Conservation (phyloP, 2,329 filamentous ascomycete species). For the Cryphonectria nitschkei region DNA sequence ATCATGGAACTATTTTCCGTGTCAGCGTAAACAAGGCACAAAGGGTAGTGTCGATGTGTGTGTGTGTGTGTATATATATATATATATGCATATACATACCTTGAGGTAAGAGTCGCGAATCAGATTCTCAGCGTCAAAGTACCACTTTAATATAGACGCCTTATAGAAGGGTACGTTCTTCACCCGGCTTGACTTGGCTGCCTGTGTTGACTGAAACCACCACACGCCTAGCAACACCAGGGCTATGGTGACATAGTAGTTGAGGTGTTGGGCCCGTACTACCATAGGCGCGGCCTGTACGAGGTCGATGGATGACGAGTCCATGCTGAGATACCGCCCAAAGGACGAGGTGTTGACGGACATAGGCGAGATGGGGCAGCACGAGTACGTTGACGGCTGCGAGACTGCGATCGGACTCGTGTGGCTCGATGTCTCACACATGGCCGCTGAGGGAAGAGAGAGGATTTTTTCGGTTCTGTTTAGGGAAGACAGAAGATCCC, state of each 20-base stretch:
- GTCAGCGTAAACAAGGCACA: background rate
- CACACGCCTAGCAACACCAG: conserved; percentile 43
- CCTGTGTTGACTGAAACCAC: conserved; percentile 40
- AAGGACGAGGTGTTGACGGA: conserved; percentile 32
- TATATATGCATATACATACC: conserved; percentile 35
- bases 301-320: conserved; percentile 31
- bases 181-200: conserved; percentile 39
- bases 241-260: conserved; percentile 47
- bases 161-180: conserved; percentile 50
- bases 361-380: conserved; percentile 28
- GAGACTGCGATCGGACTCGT: conserved; percentile 26
- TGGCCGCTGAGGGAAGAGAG: conserved; percentile 6
- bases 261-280: conserved; percentile 38
- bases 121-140: conserved; percentile 52
- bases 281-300: conserved; percentile 36
- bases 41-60: background rate
- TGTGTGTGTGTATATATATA: background rate
- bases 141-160: conserved; percentile 53
- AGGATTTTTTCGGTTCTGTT: background rate
- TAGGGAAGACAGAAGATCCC: background rate
- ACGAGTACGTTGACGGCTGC: conserved; percentile 18
- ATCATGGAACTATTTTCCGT: conserved; percentile 47
- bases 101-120: conserved; percentile 54
- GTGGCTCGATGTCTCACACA: conserved; percentile 22
- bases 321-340: conserved; percentile 31